Conservation (phyloP, 306 rosid species). For the Medicago lupulina region DNA sequence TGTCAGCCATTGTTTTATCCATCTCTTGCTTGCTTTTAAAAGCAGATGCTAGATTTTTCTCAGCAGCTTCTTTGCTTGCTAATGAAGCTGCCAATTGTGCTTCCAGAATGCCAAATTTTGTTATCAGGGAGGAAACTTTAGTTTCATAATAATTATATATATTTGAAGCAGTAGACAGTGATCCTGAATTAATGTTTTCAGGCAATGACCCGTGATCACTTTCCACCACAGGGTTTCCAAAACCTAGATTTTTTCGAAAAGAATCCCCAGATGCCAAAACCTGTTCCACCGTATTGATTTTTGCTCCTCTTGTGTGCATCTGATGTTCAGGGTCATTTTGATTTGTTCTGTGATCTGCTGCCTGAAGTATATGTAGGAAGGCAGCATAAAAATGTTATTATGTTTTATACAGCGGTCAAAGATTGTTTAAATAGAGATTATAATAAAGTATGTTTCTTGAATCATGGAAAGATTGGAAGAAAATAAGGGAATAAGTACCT, state of each 20-base stretch:
- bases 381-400: background rate
- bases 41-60: conserved; percentile 70
- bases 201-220: conserved; percentile 51
- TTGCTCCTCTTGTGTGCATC: conserved; percentile 52
- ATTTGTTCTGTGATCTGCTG: conserved; percentile 52
- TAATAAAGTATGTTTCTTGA: background rate
- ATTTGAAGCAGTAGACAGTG: conserved; percentile 61
- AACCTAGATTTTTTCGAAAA: conserved; percentile 52
- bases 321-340: conserved; percentile 54
- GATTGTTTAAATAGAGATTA: background rate
- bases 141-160: conserved; percentile 76
- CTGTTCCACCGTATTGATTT: conserved; percentile 56
- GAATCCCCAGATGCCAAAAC: conserved; percentile 58
- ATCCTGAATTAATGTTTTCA: conserved; percentile 61
- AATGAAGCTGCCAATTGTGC: conserved; percentile 81
- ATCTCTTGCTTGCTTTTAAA: conserved; percentile 74
- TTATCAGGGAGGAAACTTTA: conserved; percentile 67
- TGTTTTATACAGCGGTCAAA: background rate
- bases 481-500: too few species aligned
- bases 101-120: conserved; percentile 78
- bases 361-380: conserved; percentile 52
- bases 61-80: conserved; percentile 78
- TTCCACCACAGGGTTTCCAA: conserved; percentile 54
- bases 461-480: too few species aligned
- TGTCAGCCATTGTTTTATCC: conserved; percentile 68